Evolutionary conservation across 2,329 filamentous ascomycete genomes (phyloP).

Genomic region (Cyanodermella asteris): DNA sequence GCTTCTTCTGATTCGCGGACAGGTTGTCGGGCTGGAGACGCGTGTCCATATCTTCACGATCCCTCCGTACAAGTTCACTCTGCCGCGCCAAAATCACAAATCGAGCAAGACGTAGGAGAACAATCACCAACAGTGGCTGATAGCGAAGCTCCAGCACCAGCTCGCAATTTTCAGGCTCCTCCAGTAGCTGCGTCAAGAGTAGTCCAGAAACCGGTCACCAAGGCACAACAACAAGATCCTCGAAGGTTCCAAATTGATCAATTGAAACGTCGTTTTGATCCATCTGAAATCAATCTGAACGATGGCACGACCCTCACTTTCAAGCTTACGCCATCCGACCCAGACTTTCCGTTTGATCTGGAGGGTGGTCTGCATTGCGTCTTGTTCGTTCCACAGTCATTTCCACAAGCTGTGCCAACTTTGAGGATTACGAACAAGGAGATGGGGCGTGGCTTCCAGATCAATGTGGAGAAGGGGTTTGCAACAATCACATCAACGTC

Average conservation of each 20-base stretch:
- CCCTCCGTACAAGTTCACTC: too few species aligned
- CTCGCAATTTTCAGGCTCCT: conserved; percentile 11
- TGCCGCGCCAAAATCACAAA: conserved; percentile 1
- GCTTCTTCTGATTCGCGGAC: not conserved
- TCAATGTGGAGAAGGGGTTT: conserved; percentile 60
- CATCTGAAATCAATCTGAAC: conserved; percentile 22
- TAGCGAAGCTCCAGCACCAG: conserved; percentile 5
- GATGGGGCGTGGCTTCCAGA: conserved; percentile 48
- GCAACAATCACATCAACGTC: conserved; percentile 36
- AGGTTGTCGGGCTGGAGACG: conserved; percentile 31
- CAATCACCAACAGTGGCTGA: conserved; percentile 2
- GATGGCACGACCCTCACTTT: conserved; percentile 39
- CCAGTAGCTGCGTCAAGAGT: conserved; percentile 24
- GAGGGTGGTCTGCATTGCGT: conserved; percentile 42
- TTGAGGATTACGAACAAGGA: conserved; percentile 46
- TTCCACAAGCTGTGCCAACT: conserved; percentile 34
- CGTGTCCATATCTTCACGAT: conserved; percentile 29
- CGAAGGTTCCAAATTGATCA: conserved; percentile 55
- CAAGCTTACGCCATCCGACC: conserved; percentile 50
- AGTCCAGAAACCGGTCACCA: conserved; percentile 43
- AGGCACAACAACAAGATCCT: conserved; percentile 42
- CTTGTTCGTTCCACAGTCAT: conserved; percentile 40
- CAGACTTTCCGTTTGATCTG: conserved; percentile 65
- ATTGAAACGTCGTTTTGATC: conserved; percentile 42
- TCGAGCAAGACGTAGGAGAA: not conserved